Conservation (phyloP, 2,329 filamentous ascomycete genomes). For the Boeremia lycopersici region DNA sequence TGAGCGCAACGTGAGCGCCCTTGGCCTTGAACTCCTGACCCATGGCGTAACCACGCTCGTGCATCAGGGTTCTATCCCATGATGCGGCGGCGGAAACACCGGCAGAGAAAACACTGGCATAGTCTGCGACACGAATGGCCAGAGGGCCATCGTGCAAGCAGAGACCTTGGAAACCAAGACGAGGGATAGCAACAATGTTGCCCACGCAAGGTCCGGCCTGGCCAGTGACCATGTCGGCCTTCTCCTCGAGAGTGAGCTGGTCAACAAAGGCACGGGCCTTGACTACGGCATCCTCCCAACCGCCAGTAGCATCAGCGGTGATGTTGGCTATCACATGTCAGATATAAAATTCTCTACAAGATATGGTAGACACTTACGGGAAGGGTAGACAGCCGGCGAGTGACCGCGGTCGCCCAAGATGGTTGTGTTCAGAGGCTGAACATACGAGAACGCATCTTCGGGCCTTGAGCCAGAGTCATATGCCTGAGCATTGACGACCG, state of each 20-base stretch:
- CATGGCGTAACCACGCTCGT: conserved; percentile 47
- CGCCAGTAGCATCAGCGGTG: conserved; percentile 35
- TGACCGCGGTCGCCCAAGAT: conserved; percentile 38
- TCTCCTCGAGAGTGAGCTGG: conserved; percentile 41
- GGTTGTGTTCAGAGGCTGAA: conserved; percentile 40
- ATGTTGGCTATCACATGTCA: conserved; percentile 50
- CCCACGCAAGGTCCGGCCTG: conserved; percentile 63
- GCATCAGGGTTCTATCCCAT: conserved; percentile 49
- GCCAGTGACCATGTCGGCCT: conserved; percentile 44
- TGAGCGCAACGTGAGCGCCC: conserved; percentile 51
- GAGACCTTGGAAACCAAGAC: conserved; percentile 48
- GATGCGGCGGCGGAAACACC: conserved; percentile 46
- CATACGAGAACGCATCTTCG: conserved; percentile 34
- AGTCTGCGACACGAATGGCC: conserved; percentile 43
- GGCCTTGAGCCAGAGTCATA: conserved; percentile 20
- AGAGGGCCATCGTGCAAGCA: conserved; percentile 51
- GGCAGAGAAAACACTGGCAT: conserved; percentile 49
- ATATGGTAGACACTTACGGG: conserved; percentile 26
- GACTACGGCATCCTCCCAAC: conserved; percentile 41
- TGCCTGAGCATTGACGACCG: conserved; percentile 33
- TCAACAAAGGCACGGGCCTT: conserved; percentile 42
- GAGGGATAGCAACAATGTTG: conserved; percentile 46
- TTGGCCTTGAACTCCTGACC: conserved; percentile 45
- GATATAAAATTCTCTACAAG: neutral
- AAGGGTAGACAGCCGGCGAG: conserved; percentile 37